Percentiles rank a stretch among this genome's conserved stretches.
Conservation (phyloP, 2,329 filamentous ascomycete species). For the Coniochaeta hoffmannii region DNA sequence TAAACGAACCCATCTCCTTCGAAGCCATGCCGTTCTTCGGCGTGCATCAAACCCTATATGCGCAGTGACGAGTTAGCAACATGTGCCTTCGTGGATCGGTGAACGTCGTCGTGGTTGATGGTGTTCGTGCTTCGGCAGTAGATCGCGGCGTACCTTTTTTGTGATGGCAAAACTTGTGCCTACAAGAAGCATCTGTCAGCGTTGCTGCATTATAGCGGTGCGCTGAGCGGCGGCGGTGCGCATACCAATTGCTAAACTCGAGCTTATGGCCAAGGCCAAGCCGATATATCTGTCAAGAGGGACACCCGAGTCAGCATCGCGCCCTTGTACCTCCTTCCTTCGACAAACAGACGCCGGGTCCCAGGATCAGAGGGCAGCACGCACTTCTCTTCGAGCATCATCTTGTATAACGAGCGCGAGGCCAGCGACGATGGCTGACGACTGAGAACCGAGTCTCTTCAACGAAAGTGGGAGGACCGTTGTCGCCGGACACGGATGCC, state of each 20-base stretch:
- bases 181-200: constrained; percentile 27
- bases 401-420: constrained; percentile 19
- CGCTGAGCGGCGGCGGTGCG: constrained; percentile 7
- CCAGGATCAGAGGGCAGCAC: constrained; percentile 10
- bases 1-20: constrained; percentile 96
- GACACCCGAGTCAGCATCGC: constrained; percentile 22
- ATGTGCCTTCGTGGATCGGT: constrained; percentile 3
- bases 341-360: not conserved
- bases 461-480: constrained; percentile 1
- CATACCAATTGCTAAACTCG: constrained; percentile 70
- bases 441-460: not conserved
- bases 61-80: constrained; percentile 12
- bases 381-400: constrained; percentile 41
- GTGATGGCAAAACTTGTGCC: constrained; percentile 98
- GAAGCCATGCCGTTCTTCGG: constrained; percentile 86
- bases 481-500: not conserved
- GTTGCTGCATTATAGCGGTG: constrained; percentile 3
- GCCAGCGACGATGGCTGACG: constrained; percentile 8
- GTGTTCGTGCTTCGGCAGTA: not conserved
- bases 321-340: constrained; percentile 6
- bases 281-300: constrained; percentile 59
- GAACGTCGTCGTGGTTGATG: constrained; percentile 1
- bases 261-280: constrained; percentile 65
- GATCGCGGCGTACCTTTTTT: constrained; percentile 68
- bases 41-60: constrained; percentile 74